Base-by-base conservation (phyloP, 2,329 filamentous ascomycete genomes). In the Cercospora sp. region DNA sequence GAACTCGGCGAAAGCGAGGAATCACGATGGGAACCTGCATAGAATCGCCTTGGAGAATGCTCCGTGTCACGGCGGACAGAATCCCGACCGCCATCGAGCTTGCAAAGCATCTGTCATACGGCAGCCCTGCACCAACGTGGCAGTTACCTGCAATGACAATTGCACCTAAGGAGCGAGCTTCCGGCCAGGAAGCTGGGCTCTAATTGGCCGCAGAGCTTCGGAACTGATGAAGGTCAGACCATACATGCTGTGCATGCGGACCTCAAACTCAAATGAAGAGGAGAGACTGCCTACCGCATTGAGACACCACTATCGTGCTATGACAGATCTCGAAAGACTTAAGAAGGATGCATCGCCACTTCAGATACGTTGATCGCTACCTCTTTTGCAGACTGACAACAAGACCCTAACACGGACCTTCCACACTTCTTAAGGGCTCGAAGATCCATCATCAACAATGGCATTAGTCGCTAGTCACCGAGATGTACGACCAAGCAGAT, bases 91-190 rank as follows among this genome's bases (percentile, higher is more conserved):
- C 55, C 55, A 34, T 34, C 30, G 16, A 49, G 40, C 60, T 61
- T 61, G 59, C 59, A 30, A 63, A 51, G 40, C 37, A 63, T 62
- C 24, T 45, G 60, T 45, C 24, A 51, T 62, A 32, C 37, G 18
- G 18, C 24, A 43, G 21, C 60, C 34, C 34, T 45, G 60, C 40
- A 51, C 10, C 34, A 30, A 62, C 60, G 60, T 62, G 60, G 60
- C 60, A 62, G 13, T 49, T 26, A 49, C 34, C 60, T 13, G 28
- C 18, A 51, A 24, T 32, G 40, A 53, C 60, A 63, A 32, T 49
- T 32, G 49, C 49, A 10, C 40, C n/a, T 30, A 24, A 30, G 37
- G 18, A 30, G 60, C 43, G 21, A 51, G 37, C n/a, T 30, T 49
- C 37, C 26, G n/a, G 28, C 21, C 37, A 45, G 13, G 16, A 40